These are phyloP conservation scores for Auriscalpium vulgare DNA, from an alignment of 768 basidiomycete species.

Conservation along the genomic window DNA sequence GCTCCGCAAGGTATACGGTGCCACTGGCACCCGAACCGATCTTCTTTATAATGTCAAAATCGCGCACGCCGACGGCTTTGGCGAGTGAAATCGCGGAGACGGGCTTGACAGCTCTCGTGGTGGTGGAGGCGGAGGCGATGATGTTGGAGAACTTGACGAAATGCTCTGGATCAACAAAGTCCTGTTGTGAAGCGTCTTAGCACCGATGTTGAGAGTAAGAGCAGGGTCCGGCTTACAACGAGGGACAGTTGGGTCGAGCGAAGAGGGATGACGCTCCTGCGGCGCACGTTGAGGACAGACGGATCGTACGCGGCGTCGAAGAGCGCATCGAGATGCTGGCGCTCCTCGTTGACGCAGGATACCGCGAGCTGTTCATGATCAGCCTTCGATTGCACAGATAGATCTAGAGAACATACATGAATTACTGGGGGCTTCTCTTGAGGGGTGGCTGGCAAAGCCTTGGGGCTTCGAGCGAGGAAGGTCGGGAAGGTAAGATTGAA, in stretches of 20 bases:
- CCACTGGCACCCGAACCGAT: conserved; percentile 1
- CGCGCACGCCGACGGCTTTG: neutral
- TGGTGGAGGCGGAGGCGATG: neutral
- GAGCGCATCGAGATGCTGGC: neutral
- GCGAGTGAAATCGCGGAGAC: too few species aligned
- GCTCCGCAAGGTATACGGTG: neutral
- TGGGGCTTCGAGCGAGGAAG: too few species aligned
- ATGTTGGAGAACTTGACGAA: neutral
- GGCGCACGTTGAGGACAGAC: neutral
- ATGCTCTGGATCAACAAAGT: neutral
- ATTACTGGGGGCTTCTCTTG: too few species aligned
- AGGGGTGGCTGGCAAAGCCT: too few species aligned
- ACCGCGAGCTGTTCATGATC: too few species aligned
- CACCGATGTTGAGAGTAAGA: neutral
- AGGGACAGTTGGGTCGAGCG: neutral
- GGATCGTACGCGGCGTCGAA: neutral
- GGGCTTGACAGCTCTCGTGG: neutral
- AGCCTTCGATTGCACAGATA: too few species aligned
- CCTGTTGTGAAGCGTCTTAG: neutral
- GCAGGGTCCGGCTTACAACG: neutral
- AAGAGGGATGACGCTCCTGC: neutral
- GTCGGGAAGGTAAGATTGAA: too few species aligned
- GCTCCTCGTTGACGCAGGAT: neutral
- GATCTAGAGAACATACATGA: too few species aligned
- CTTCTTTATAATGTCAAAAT: neutral